A percentile compares a stretch with the other conserved stretches of the same genome.
Conservation (phyloP, 257 asterid species). For the Lavandula angustifolia region DNA sequence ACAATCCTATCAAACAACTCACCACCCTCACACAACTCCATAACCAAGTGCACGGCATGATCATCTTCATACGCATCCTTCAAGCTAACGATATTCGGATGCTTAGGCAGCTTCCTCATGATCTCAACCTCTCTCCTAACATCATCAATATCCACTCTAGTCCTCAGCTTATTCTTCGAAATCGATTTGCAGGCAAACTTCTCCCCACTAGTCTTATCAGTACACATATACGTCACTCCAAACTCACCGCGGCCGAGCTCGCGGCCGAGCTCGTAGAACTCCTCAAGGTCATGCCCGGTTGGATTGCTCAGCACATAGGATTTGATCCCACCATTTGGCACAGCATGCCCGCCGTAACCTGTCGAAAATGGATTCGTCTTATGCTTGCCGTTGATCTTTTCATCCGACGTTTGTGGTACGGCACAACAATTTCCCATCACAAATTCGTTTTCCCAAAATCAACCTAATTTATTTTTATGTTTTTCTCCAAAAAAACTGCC, state of each 20-base stretch:
- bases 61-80: constrained; percentile 63
- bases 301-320: constrained; percentile 47
- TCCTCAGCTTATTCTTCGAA: constrained; percentile 61
- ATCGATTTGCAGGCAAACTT: constrained; percentile 59
- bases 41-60: constrained; percentile 57
- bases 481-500: constrained; percentile 3
- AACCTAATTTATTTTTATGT: neutral
- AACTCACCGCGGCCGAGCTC: constrained; percentile 67
- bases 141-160: constrained; percentile 62
- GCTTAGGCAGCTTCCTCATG: constrained; percentile 60
- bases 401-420: constrained; percentile 51
- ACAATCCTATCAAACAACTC: constrained; percentile 66
- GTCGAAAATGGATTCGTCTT: constrained; percentile 45
- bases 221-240: constrained; percentile 57
- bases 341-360: constrained; percentile 27
- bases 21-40: constrained; percentile 73
- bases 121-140: constrained; percentile 63
- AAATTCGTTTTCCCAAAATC: neutral
- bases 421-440: constrained; percentile 66
- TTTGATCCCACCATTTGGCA: constrained; percentile 39
- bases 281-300: constrained; percentile 50
- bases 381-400: constrained; percentile 35
- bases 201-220: constrained; percentile 44
- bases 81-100: constrained; percentile 59
- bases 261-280: constrained; percentile 50